Evolutionary conservation across 2,329 filamentous ascomycete species (phyloP).

Genomic region (Cryphonectria nitschkei): DNA sequence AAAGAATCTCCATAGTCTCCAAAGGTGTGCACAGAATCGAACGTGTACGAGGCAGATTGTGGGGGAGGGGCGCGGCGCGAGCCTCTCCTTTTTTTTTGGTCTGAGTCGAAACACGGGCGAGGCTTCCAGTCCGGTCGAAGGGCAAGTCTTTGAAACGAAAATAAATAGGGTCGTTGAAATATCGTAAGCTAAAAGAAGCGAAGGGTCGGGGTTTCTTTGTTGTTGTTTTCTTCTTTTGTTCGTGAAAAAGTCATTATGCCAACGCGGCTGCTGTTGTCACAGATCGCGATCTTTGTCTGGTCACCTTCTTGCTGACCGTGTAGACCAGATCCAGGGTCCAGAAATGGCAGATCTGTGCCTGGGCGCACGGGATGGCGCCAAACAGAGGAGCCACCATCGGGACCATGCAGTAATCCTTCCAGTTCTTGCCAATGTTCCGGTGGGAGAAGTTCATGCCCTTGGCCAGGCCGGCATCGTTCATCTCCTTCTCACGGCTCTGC

Average conservation of each 20-base stretch:
- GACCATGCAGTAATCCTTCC: conserved; percentile 66
- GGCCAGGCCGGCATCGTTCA: conserved; percentile 65
- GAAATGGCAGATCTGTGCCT: conserved; percentile 71
- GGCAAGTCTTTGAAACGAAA: background rate
- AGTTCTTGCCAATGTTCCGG: conserved; percentile 58
- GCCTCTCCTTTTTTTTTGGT: conserved; percentile 9
- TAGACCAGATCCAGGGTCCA: conserved; percentile 73
- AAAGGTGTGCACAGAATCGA: conserved; percentile 31
- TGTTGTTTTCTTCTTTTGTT: background rate
- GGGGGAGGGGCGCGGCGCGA: background rate
- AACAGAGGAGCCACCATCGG: conserved; percentile 70
- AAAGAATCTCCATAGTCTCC: conserved; percentile 27
- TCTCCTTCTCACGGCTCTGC: conserved; percentile 64
- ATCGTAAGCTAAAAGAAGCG: conserved; percentile 27
- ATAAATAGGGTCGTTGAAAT: conserved; percentile 21
- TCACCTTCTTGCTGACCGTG: conserved; percentile 72
- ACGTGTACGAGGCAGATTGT: conserved; percentile 21
- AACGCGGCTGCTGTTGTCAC: conserved; percentile 37
- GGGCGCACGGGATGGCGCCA: conserved; percentile 67
- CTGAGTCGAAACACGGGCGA: conserved; percentile 17
- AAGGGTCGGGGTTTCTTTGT: conserved; percentile 17
- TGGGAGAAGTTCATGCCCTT: conserved; percentile 69
- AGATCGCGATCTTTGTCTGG: conserved; percentile 53
- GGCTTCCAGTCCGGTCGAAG: conserved; percentile 27
- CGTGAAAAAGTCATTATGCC: conserved; percentile 29